These are phyloP conservation scores for Hsuehochloa calcarea DNA, from an alignment of 176 grass and related monocot genomes.

Conservation along the genomic window DNA sequence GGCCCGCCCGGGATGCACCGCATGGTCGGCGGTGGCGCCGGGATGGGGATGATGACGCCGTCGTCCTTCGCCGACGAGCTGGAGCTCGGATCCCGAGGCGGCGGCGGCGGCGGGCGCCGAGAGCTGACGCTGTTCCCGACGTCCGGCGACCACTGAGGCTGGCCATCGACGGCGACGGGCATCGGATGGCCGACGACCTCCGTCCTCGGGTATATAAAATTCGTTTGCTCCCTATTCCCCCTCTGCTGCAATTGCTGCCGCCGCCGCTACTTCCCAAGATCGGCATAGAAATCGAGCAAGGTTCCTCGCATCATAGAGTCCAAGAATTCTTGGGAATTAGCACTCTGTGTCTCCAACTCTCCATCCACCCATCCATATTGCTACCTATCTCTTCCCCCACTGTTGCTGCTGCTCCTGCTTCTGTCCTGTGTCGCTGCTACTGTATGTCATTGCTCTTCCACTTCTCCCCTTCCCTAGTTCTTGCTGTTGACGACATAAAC, in stretches of 20 bases:
- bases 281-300: slow-evolving; percentile 45
- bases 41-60: slow-evolving; percentile 53
- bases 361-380: not conserved
- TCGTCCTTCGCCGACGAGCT: slow-evolving; percentile 61
- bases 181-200: slow-evolving; percentile 6
- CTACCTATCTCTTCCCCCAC: not conserved
- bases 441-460: slow-evolving; percentile 33
- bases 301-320: slow-evolving; percentile 40
- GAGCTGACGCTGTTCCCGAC: slow-evolving; percentile 88
- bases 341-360: not conserved
- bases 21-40: slow-evolving; percentile 37
- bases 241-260: slow-evolving; percentile 9
- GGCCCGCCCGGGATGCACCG: slow-evolving; percentile 73
- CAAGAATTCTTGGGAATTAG: slow-evolving; percentile 53
- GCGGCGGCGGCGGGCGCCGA: slow-evolving; percentile 42
- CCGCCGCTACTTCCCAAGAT: slow-evolving; percentile 47
- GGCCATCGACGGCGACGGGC: not conserved
- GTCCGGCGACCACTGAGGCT: slow-evolving; percentile 61
- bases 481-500: slow-evolving; percentile 42
- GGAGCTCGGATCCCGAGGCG: slow-evolving; percentile 61
- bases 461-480: slow-evolving; percentile 22
- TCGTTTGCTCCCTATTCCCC: slow-evolving; percentile 36
- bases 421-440: slow-evolving; percentile 32
- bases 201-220: slow-evolving; percentile 60
- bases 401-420: slow-evolving; percentile 6